These are phyloP conservation scores for Poa annua DNA, from an alignment of 176 grass and related monocot genomes.

Conservation along the genomic window DNA sequence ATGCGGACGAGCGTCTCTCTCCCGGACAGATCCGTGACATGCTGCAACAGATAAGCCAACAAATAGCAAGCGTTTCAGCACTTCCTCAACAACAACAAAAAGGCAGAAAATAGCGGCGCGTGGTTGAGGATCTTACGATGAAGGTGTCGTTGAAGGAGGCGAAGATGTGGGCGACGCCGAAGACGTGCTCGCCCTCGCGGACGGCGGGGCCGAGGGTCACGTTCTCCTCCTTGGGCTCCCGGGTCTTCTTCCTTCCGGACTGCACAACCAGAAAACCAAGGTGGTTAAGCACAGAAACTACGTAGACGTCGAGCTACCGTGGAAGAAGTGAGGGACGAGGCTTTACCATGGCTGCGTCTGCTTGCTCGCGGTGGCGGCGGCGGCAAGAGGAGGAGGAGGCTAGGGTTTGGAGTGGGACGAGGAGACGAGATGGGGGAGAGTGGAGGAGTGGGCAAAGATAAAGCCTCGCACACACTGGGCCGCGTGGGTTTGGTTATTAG, in stretches of 20 bases:
- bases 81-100: too few relatives aligned
- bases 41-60: slow-evolving; percentile 54
- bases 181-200: slow-evolving; percentile 64
- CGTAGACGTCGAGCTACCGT: too few relatives aligned
- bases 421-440: background rate
- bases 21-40: slow-evolving; percentile 90
- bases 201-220: slow-evolving; percentile 77
- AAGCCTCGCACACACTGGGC: slow-evolving; percentile 14
- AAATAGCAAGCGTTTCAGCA: background rate
- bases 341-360: slow-evolving; percentile 46
- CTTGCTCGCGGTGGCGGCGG: background rate
- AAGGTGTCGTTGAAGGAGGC: slow-evolving; percentile 86
- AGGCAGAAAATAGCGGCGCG: background rate
- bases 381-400: background rate
- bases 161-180: slow-evolving; percentile 70
- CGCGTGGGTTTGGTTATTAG: background rate
- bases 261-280: background rate
- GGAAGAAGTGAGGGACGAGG: background rate
- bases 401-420: slow-evolving; percentile 20
- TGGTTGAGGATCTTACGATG: slow-evolving; percentile 51
- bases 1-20: slow-evolving; percentile 92
- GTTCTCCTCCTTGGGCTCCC: slow-evolving; percentile 76
- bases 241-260: slow-evolving; percentile 65
- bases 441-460: slow-evolving; percentile 19
- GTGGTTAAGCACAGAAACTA: background rate